Evolutionary conservation across 306 rosid genomes (phyloP), one percentile per base, ranked within the genome.

Genomic region (Prosopis cineraria): DNA sequence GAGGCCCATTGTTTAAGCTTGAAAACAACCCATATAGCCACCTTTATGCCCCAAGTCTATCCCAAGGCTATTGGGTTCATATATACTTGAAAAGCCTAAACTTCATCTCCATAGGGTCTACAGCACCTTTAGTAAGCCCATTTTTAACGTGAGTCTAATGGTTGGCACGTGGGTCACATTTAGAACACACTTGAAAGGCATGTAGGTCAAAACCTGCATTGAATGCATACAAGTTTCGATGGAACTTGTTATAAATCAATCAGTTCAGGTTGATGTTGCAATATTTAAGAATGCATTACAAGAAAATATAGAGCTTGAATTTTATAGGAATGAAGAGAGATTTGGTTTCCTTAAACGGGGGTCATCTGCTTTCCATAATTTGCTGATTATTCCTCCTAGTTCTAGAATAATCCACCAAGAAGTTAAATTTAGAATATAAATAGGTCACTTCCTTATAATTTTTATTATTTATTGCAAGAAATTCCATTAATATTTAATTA

Each of bases 321-420:
- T 94, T 77, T 85, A 87, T 64, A 92, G 98, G 73, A 94, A 94
- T 88, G 85, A 73, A 88, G 98, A 92, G 86, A 94, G 98, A 78
- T 94, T 94, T 81, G 97, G 87, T 78, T 94, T 94, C 69, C 96
- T 94, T 17, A 92, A 90, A 83, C 92, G 98, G 98, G 98, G 98
- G 5, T 94, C 98, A 45, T 90, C 72, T 64, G 94, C 98, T 72
- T 92, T 94, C 90, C 88, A 25, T 8, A 94, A 89, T 84, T 85
- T 94, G 98, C 97, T 94, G 45, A 96, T 94, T 80, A 93, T 94
- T 81, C 98, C 98, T 77, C 98, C 97, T 76, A 96, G 97, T 66
- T 94, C 96, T 81, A 94, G 97, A 78, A 94, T 94, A 43, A 94
- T 94, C 50, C 98, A 94, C 70, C 98, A 94, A 91, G 98, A 89